Percentiles rank a stretch among this genome's conserved stretches.
Evolutionary conservation across 2,329 filamentous ascomycete species (phyloP).

Genomic region (Aureobasidium leucospermi): DNA sequence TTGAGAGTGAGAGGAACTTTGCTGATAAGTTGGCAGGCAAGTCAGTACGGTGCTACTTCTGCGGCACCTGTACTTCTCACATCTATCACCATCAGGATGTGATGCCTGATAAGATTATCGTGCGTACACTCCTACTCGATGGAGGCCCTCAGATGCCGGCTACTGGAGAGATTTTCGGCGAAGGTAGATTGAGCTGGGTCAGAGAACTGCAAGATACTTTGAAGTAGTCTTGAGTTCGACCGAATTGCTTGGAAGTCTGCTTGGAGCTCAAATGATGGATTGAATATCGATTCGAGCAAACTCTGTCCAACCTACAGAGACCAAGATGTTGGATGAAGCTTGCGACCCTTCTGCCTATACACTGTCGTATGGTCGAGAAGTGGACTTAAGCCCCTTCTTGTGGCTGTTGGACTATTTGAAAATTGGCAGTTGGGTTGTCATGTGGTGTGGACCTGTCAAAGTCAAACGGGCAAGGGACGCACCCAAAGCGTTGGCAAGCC

Average conservation of each 20-base stretch:
- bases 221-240: neutral
- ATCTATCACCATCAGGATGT: slow-evolving; percentile 34
- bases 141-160: slow-evolving; percentile 29
- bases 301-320: neutral
- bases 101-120: slow-evolving; percentile 34
- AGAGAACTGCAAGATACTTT: slow-evolving; percentile 20
- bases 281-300: neutral
- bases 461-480: neutral
- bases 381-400: neutral
- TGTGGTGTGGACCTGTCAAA: neutral
- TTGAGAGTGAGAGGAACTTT: no score
- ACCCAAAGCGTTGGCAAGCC: neutral
- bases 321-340: neutral
- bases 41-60: slow-evolving; percentile 32
- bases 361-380: neutral
- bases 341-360: neutral
- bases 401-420: slow-evolving; percentile 5
- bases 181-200: slow-evolving; percentile 30
- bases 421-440: slow-evolving; percentile 1
- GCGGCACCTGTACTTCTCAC: slow-evolving; percentile 32
- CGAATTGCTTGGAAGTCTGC: neutral
- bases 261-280: no score
- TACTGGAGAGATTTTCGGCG: slow-evolving; percentile 32
- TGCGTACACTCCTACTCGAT: slow-evolving; percentile 32
- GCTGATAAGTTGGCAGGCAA: slow-evolving; percentile 20